Evolutionary conservation across 108 stramenopile species (phyloP), one percentile per base, ranked within the genome.

Genomic region (Schizochytrium sp.): DNA sequence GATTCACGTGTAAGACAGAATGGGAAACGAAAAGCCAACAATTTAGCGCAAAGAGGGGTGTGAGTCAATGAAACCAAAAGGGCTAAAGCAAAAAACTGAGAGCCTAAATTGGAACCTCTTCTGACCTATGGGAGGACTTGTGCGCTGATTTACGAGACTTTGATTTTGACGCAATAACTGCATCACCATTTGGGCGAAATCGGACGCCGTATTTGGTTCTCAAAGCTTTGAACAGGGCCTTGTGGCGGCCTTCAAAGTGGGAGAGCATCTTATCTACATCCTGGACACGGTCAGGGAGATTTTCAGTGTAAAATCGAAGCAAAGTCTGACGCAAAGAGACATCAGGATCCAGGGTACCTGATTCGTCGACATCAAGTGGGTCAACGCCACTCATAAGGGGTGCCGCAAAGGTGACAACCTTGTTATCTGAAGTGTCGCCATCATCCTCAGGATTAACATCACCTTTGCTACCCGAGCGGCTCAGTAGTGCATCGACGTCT

Each of bases 161-260:
- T 28, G 28, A 28, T 28, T 28, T 28, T 28, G 28, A 28, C 28
- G 28, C 28, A 28, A 28, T 28, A 28, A 60, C 59, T 17, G 59
- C 59, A 19, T n/a, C 15, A 38, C 76, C 76, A 13, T 17, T 83
- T 17, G 8, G 47, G 15, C 49, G 47, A 53, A 83, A 83, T 17
- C 53, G 76, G 50, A 83, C 76, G 47, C 76, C 76, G 76, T 83
- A 83, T 53, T 83, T 83, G 19, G 49, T 83, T n/a, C 53, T 47
- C 28, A 83, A 53, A 10, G 76, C 76, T 40, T 49, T 83, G 76
- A 83, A 83, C 17, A 83, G 76, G n/a, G 76, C 76, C 76, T 50
- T 83, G 76, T 83, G 76, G 50, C 76, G 47, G 47, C 28, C 28
- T 17, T 42, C 53, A 55, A 83, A 83, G 3, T 83, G 76, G 17